These are phyloP conservation scores for Trypanosomatidae sp. DNA, from an alignment of 208 protist species.

Conservation along the genomic window DNA sequence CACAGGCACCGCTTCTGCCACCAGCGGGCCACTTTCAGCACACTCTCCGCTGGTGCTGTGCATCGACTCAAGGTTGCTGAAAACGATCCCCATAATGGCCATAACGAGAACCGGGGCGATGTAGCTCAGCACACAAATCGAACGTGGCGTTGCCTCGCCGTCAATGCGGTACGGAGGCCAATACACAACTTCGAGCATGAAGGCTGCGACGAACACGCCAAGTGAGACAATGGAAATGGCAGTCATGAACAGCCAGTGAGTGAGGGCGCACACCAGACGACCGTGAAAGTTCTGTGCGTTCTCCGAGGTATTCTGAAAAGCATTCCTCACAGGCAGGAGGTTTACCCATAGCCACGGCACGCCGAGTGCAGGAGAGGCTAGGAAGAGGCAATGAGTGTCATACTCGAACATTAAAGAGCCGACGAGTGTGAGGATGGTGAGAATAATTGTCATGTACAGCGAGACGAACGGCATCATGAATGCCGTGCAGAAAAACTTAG, in stretches of 20 bases:
- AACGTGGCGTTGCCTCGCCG: not conserved
- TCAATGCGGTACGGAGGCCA: slow-evolving; percentile 15
- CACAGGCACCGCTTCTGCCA: not conserved
- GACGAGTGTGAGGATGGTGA: slow-evolving; percentile 24
- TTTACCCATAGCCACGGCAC: slow-evolving; percentile 34
- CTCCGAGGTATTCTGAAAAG: slow-evolving; percentile 9
- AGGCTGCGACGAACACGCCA: slow-evolving; percentile 25
- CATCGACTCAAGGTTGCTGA: not conserved
- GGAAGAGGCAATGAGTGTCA: slow-evolving; percentile 41
- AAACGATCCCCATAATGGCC: slow-evolving; percentile 10
- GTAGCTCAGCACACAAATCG: slow-evolving; percentile 26
- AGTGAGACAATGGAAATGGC: slow-evolving; percentile 18
- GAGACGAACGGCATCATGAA: slow-evolving; percentile 29
- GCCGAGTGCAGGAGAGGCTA: slow-evolving; percentile 36
- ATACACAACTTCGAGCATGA: slow-evolving; percentile 20
- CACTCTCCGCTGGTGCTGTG: not conserved
- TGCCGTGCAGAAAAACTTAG: not conserved
- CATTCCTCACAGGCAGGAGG: slow-evolving; percentile 16
- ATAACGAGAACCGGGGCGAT: slow-evolving; percentile 25
- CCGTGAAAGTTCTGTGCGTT: slow-evolving; percentile 9
- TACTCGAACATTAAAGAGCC: slow-evolving; percentile 42
- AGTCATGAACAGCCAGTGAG: slow-evolving; percentile 23
- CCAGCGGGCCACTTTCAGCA: not conserved
- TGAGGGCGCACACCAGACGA: slow-evolving; percentile 18
- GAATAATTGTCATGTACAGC: slow-evolving; percentile 27